Evolutionary conservation across 140 eudicot species (phyloP), one percentile per base, ranked within the genome.

Genomic region (Flaveria floridana): DNA sequence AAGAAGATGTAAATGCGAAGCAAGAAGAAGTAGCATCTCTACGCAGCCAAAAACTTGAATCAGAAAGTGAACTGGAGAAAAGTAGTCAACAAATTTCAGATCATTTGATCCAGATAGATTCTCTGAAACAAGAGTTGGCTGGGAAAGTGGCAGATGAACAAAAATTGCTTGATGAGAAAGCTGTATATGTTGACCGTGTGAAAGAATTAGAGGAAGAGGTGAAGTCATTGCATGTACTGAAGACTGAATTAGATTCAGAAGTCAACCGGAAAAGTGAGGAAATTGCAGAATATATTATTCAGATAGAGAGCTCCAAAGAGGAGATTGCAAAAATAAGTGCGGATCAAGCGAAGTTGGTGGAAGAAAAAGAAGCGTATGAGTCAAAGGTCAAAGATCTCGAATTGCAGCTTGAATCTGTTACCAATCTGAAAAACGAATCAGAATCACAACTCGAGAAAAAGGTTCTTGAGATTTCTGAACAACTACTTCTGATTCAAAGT

Each of bases 1-100:
- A 83, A 79, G 86, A 75, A 71, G 72, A 83, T 67, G 48, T 71
- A n/a, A 83, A 68, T 65, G 82, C 84, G 68, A 50, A 86, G 87
- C 85, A 89, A 71, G 82, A 61, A 68, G 89, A 85, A 70, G 53
- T 85, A 63, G 82, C 72, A 55, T 72, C 86, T 61, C 70, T 87
- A 28, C 46, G 42, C 52, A 79, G 65, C 74, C 86, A 83, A 71
- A 86, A 82, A 76, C 71, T 39, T 66, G 87, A 79, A 76, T 19
- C 83, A 46, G 96, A 87, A 66, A 70, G 52, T 51, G 73, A 82
- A 56, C 52, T 89, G 68, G 88, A 81, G 78, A 82, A 85, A 78
- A 82, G 65, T 55, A 58, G 73, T 47, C 77, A 65, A 57, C 88
- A 87, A 75, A 75, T 85, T 73, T 76, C 88, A 0, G 88, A 64